Evolutionary conservation across 1,139 yeast species (phyloP), one percentile per base, ranked within the genome.

Genomic region (Yamadazyma atmosphaerica): DNA sequence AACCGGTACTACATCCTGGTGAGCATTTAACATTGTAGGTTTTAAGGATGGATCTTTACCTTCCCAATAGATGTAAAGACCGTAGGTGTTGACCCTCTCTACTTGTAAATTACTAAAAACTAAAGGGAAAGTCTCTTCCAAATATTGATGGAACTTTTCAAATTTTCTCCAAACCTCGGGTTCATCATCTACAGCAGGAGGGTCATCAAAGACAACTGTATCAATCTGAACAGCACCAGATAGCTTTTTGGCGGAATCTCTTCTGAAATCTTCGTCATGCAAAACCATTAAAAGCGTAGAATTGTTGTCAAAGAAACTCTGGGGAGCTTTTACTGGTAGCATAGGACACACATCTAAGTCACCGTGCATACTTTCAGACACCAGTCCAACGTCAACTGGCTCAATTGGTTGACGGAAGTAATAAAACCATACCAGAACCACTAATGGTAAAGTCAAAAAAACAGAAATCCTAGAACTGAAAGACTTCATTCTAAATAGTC

Each of bases 1-100:
- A 15, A 65, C 65, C 1, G 77, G 76, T 7, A 69, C 74, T 13
- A 68, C 73, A 42, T 71, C 76, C 42, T 66, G 72, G 47, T 72
- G 77, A 2, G 69, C 74, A 45, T 66, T 59, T 38, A 70, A 54
- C 22, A 70, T 44, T 0, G 70, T 31, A 3, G 77, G 76, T 41
- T 68, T 60, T 40, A 54, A 50, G 7, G n/a, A 19, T 4, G 38
- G 26, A 23, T 54, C 37, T 9, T 56, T 37, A 0, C 68, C 68
- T 37, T 58, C 32, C 65, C 66, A 61, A 5, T 65, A 60, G 39
- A 54, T 54, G 5, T 63, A 56, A 34, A 63, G 49, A 5, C 58
- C 66, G 45, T 58, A 54, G 24, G 52, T 44, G 43, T 61, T 59
- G 30, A 58, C 55, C 17, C 45, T 55, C 36, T 57, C 62, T 4